Conservation (phyloP, 495 filamentous ascomycete species). For the Stereocaulon alpinum region DNA sequence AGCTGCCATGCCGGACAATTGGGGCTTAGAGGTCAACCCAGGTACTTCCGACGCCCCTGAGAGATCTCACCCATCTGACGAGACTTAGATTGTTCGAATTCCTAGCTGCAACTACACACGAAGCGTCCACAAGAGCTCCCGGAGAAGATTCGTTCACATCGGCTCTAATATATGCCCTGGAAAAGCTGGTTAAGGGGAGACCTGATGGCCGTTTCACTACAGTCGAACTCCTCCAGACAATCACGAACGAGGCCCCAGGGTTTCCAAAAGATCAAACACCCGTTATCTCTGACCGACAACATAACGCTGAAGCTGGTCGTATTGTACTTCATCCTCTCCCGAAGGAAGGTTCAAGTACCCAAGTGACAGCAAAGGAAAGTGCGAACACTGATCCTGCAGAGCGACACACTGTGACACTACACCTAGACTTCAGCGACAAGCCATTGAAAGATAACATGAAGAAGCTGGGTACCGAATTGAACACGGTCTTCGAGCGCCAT, state of each 20-base stretch:
- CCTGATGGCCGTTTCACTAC: constrained; percentile 16
- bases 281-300: constrained; percentile 2
- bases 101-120: constrained; percentile 16
- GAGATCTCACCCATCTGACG: neutral
- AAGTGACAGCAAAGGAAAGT: neutral
- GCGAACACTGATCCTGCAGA: neutral
- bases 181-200: constrained; percentile 3
- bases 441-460: neutral
- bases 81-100: constrained; percentile 15
- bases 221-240: constrained; percentile 11
- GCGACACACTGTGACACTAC: constrained; percentile 8
- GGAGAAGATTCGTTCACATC: constrained; percentile 19
- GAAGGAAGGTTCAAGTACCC: neutral
- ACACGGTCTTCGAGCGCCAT: neutral
- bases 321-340: constrained; percentile 20
- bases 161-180: constrained; percentile 16
- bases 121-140: constrained; percentile 4
- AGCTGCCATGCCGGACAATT: constrained; percentile 20
- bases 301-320: neutral
- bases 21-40: neutral
- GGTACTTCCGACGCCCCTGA: neutral
- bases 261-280: constrained; percentile 18
- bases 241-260: constrained; percentile 11
- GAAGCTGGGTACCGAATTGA: constrained; percentile 1
- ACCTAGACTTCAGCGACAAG: constrained; percentile 13